Percentiles rank a stretch among this genome's conserved stretches.
Conservation (phyloP, 2,329 filamentous ascomycete genomes). For the Alternaria sp. region DNA sequence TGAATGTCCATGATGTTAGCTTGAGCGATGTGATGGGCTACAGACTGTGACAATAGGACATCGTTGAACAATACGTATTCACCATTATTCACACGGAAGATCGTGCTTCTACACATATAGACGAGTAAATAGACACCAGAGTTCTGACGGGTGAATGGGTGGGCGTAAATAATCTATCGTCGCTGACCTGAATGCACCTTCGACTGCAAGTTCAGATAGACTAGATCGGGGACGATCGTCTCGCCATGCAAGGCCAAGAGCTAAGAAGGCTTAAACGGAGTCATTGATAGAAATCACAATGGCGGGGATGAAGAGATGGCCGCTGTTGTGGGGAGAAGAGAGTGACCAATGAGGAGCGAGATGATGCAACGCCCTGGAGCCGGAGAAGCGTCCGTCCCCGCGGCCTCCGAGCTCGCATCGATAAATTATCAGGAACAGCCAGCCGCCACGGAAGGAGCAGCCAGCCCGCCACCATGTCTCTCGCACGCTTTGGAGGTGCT, state of each 20-base stretch:
- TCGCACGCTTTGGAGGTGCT: constrained; percentile 44
- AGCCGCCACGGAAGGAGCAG: constrained; percentile 17
- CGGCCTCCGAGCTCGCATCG: constrained; percentile 29
- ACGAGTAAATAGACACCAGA: background rate
- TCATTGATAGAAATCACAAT: background rate
- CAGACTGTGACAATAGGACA: background rate
- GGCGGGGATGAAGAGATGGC: background rate
- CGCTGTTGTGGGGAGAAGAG: background rate
- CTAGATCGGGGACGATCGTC: background rate
- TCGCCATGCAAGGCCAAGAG: background rate
- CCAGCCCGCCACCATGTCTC: constrained; percentile 39
- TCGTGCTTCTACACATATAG: background rate
- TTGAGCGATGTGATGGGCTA: background rate
- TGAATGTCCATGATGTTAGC: background rate
- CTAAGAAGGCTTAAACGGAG: background rate
- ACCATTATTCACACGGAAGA: background rate
- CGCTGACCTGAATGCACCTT: background rate
- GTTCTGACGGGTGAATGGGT: background rate
- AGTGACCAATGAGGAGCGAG: background rate
- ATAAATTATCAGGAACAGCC: constrained; percentile 32
- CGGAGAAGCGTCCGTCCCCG: constrained; percentile 21
- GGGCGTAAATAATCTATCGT: background rate
- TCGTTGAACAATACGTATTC: background rate
- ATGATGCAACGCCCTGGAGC: background rate
- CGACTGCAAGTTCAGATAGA: background rate